Conservation (phyloP, 495 filamentous ascomycete genomes). For the Lichina pygmaea region DNA sequence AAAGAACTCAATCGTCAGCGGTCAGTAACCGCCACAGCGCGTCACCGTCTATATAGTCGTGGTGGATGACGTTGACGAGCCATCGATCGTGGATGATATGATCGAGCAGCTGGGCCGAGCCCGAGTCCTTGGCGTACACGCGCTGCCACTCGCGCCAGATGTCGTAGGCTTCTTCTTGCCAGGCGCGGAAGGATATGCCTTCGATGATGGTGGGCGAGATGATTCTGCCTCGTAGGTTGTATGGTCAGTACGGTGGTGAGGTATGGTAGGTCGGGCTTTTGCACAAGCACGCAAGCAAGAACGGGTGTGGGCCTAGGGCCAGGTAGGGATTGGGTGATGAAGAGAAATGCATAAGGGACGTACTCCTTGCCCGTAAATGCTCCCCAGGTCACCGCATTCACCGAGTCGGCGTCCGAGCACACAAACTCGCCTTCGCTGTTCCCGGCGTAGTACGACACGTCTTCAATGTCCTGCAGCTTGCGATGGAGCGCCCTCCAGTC, state of each 20-base stretch:
- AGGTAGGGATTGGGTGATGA: too few relatives aligned
- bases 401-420: conserved; percentile 35
- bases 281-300: not conserved
- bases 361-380: conserved; percentile 78
- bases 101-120: conserved; percentile 42
- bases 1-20: too few relatives aligned
- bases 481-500: conserved; percentile 42
- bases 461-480: conserved; percentile 27
- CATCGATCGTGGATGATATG: conserved; percentile 39
- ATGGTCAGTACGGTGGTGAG: conserved; percentile 1
- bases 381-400: conserved; percentile 94
- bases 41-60: conserved; percentile 42
- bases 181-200: conserved; percentile 78
- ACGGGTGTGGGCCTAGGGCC: too few relatives aligned
- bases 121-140: conserved; percentile 41
- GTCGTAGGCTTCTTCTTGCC: conserved; percentile 85
- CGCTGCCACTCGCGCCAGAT: conserved; percentile 88
- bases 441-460: conserved; percentile 64
- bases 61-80: conserved; percentile 79
- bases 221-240: conserved; percentile 18
- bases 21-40: conserved; percentile 24
- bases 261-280: not conserved
- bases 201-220: conserved; percentile 95
- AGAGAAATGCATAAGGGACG: not conserved
- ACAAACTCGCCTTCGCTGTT: conserved; percentile 46